A percentile compares a stretch with the other conserved stretches of the same genome.
phyloP scores from a whole-genome alignment of 116 monocot genomes.

The Iris pallida region DNA sequence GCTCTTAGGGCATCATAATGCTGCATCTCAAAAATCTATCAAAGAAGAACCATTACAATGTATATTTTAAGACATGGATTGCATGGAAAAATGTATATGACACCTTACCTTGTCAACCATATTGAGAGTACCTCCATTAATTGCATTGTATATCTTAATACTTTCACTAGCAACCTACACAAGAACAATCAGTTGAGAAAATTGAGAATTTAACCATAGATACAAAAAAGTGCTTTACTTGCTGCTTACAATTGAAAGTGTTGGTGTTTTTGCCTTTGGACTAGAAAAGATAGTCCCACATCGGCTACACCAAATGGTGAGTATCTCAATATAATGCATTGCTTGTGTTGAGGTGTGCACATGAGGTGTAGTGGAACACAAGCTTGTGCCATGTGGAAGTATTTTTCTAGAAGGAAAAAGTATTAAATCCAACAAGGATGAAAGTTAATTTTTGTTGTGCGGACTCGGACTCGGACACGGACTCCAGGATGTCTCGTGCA shows the following conservation, averaged over 20 bases:
- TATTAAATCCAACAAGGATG: too few species aligned
- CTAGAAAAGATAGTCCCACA: too few species aligned
- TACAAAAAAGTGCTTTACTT: not conserved
- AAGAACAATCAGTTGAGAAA: not conserved
- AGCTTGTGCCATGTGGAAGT: too few species aligned
- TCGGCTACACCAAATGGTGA: too few species aligned
- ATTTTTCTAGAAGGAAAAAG: too few species aligned
- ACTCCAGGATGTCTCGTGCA: too few species aligned
- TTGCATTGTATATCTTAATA: conserved; percentile 57
- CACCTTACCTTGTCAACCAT: conserved; percentile 61
- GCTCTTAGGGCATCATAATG: conserved; percentile 74
- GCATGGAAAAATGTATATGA: not conserved
- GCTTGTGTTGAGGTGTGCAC: too few species aligned
- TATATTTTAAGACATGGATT: conserved; percentile 1
- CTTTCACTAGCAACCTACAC: conserved; percentile 61
- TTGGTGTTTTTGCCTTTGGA: too few species aligned
- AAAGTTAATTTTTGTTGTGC: too few species aligned
- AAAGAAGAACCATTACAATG: conserved; percentile 15
- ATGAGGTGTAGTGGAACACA: too few species aligned
- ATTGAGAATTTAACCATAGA: not conserved
- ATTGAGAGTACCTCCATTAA: conserved; percentile 50
- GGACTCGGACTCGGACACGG: too few species aligned
- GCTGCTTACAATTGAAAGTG: conserved; percentile 63
- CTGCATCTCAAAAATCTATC: conserved; percentile 87
- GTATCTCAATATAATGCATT: too few species aligned